Conservation (phyloP, 1,139 yeast species). For the Scheffersomyces segobiensis region DNA sequence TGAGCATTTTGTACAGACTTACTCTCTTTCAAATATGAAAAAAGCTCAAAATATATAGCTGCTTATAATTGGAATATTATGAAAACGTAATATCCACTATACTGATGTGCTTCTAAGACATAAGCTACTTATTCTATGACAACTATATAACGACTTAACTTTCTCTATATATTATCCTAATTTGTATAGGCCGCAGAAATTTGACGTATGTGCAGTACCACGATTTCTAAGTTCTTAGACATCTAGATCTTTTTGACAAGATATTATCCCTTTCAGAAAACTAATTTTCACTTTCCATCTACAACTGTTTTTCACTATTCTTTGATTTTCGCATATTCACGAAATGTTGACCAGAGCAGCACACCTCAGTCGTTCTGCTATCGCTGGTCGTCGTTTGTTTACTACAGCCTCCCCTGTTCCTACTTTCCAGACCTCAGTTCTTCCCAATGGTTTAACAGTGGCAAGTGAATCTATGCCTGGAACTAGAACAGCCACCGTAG, state of each 20-base stretch:
- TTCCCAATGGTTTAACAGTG: conserved; percentile 87
- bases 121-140: no score
- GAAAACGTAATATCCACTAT: no score
- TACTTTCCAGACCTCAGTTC: conserved; percentile 51
- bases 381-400: conserved; percentile 1
- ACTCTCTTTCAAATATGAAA: no score
- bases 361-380: not conserved
- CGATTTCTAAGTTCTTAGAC: not conserved
- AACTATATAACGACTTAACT: no score
- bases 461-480: conserved; percentile 90
- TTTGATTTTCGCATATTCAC: not conserved
- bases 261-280: not conserved
- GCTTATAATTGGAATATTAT: no score
- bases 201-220: not conserved
- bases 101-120: no score
- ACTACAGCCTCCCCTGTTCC: conserved; percentile 10
- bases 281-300: not conserved
- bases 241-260: not conserved
- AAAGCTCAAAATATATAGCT: no score
- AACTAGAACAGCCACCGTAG: conserved; percentile 93
- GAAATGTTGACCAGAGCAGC: not conserved
- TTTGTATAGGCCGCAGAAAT: no score
- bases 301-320: not conserved
- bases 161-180: no score
- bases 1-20: no score